Evolutionary conservation across 2,329 filamentous ascomycete genomes (phyloP), one percentile per base, ranked within the genome.

Genomic region (Westerdykella aurantiaca): DNA sequence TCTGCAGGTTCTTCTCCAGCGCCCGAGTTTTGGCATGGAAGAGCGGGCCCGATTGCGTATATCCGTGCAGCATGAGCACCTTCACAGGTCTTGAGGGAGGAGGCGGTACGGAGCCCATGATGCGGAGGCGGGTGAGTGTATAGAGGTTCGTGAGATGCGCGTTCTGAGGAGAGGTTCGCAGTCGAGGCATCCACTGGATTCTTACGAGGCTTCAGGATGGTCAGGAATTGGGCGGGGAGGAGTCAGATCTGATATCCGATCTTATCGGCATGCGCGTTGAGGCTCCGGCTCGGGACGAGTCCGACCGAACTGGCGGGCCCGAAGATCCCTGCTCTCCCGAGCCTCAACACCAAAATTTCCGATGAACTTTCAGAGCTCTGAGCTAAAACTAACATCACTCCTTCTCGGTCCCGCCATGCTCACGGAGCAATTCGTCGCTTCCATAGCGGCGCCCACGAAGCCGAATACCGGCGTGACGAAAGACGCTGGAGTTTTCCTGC

Each of bases 1-100:
- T 95, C 48, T 74, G 68, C 45, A 96, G 78, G 42, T 83, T 74
- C 68, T 96, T 95, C 57, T 89, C 81, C 1, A 96, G 75, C 10
- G 88, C 88, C 66, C 88, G 86, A 37, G 88, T 94, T 72, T 96
- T 96, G 66, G 84, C 80, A 64, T 81, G 84, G 78, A 96, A 96
- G 50, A 89, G 74, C 4, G 83, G 69, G 4, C 90, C 89, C 22
- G 87, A 94, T 74, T 97, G 91, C 6, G 91, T 95, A 78, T 83
- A 96, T 68, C 91, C 86, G 57, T 76, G 73, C 11, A 76, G 69
- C 72, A 74, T 74, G 46, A 76, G 65, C 47, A 76, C 64, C 40
- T 70, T 70, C 47, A 76, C 63, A 29, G 65, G 63, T 12, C 55
- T 58, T 11, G 53, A 51, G 13, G 65, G 64, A 1, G 59, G 53